These are phyloP conservation scores for Barnettozyma siamensis DNA, from an alignment of 805 yeast species.

Conservation along the genomic window DNA sequence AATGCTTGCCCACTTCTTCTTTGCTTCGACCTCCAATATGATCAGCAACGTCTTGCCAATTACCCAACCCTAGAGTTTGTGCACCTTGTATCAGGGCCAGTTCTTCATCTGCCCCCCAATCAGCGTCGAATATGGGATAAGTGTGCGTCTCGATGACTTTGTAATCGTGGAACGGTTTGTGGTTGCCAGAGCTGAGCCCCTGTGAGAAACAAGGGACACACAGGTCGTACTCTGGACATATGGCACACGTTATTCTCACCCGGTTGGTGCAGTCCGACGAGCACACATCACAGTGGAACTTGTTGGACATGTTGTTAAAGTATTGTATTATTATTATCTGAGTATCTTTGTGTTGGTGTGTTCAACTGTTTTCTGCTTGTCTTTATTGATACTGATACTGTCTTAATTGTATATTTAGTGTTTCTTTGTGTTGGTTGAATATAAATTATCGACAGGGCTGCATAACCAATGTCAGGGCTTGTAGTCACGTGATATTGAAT, in stretches of 20 bases:
- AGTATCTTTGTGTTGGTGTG: background rate
- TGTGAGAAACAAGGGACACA: slow-evolving; percentile 96
- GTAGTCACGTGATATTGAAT: too few species aligned
- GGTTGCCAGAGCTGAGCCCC: slow-evolving; percentile 75
- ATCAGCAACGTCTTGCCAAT: slow-evolving; percentile 98
- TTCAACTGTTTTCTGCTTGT: too few species aligned
- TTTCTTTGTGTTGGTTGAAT: background rate
- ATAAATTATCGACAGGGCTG: background rate
- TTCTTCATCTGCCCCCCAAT: slow-evolving; percentile 99
- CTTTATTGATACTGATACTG: too few species aligned
- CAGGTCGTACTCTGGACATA: slow-evolving; percentile 89
- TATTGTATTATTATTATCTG: too few species aligned
- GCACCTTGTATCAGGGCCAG: slow-evolving; percentile 82
- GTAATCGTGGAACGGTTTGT: slow-evolving; percentile 93
- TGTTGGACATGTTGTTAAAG: background rate
- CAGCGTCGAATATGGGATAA: slow-evolving; percentile 82
- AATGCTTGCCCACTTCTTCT: slow-evolving; percentile 88
- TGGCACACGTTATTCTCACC: slow-evolving; percentile 87
- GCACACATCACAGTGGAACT: slow-evolving; percentile 92
- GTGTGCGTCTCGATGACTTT: slow-evolving; percentile 90
- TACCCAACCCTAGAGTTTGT: slow-evolving; percentile 87
- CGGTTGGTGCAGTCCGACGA: slow-evolving; percentile 93
- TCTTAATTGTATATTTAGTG: too few species aligned
- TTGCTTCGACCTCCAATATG: slow-evolving; percentile 89
- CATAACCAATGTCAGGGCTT: too few species aligned